Conservation (phyloP, 768 basidiomycete genomes). For the Leucogyrophana mollusca region DNA sequence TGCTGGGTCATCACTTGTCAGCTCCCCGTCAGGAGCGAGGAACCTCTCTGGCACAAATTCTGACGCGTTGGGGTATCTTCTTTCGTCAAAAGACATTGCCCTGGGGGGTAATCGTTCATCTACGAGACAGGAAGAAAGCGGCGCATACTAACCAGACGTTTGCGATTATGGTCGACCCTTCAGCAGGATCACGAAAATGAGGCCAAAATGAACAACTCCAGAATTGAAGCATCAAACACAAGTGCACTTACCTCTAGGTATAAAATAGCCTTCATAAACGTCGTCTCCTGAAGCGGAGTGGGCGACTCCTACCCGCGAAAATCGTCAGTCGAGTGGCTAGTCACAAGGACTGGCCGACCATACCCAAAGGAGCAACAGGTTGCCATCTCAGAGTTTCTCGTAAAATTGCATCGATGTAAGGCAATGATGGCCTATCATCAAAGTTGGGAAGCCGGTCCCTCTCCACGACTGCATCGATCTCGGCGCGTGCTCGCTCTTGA, state of each 20-base stretch:
- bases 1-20: constrained; percentile 1
- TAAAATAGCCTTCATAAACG: constrained; percentile 14
- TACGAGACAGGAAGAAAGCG: no score
- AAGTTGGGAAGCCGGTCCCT: constrained; percentile 6
- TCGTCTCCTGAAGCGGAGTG: constrained; percentile 10
- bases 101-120: constrained; percentile 17
- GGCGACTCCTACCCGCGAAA: constrained; percentile 5
- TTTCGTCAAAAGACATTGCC: constrained; percentile 46
- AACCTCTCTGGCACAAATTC: constrained; percentile 53
- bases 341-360: not conserved
- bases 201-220: not conserved
- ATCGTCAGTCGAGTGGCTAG: not conserved
- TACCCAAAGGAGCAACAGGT: constrained; percentile 1
- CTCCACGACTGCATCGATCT: constrained; percentile 6
- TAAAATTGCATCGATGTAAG: constrained; percentile 7
- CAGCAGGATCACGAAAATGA: not conserved
- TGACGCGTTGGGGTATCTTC: constrained; percentile 49
- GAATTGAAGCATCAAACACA: not conserved
- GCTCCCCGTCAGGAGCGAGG: constrained; percentile 17
- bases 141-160: constrained; percentile 8
- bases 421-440: constrained; percentile 4
- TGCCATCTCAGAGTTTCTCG: constrained; percentile 5
- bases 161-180: constrained; percentile 5
- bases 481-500: constrained; percentile 1
- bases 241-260: constrained; percentile 19